phyloP scores from a whole-genome alignment of 441 rosid species.

The Capsella rubella region DNA sequence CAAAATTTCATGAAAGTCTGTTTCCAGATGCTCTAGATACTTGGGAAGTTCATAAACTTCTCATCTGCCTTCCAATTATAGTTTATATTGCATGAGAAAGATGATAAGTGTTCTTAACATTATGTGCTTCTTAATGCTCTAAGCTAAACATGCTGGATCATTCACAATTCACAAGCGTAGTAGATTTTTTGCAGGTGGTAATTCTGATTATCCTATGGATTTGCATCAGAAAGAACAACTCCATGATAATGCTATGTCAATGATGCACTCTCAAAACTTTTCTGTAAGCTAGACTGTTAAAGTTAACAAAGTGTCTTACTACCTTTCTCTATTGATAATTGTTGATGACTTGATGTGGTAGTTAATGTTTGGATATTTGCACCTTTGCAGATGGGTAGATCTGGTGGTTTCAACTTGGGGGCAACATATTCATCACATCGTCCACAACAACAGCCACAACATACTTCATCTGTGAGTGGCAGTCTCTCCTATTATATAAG shows the following conservation, averaged over 20 bases:
- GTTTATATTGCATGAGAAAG: constrained; percentile 31
- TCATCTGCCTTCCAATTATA: constrained; percentile 18
- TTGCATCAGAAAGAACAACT: constrained; percentile 96
- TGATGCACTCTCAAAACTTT: constrained; percentile 98
- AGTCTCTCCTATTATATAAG: constrained; percentile 56
- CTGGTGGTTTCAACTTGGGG: constrained; percentile 87
- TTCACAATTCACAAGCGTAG: constrained; percentile 39
- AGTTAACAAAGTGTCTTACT: constrained; percentile 3
- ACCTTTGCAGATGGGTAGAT: constrained; percentile 78
- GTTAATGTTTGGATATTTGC: constrained; percentile 32
- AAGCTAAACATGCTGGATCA: constrained; percentile 37
- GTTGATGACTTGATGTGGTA: background rate
- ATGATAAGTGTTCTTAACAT: constrained; percentile 7
- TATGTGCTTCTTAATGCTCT: constrained; percentile 15
- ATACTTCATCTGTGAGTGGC: constrained; percentile 71
- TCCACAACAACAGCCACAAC: constrained; percentile 90
- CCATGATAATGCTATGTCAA: constrained; percentile 89
- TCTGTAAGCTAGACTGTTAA: constrained; percentile 62
- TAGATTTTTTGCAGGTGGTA: constrained; percentile 78
- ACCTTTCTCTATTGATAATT: background rate
- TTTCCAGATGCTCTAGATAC: constrained; percentile 3
- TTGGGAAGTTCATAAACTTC: constrained; percentile 1
- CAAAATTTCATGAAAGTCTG: background rate
- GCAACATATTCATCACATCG: constrained; percentile 85
- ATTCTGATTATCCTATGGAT: constrained; percentile 89